Evolutionary conservation across 164 flowering plant species (phyloP).

Genomic region (Santalum album): DNA sequence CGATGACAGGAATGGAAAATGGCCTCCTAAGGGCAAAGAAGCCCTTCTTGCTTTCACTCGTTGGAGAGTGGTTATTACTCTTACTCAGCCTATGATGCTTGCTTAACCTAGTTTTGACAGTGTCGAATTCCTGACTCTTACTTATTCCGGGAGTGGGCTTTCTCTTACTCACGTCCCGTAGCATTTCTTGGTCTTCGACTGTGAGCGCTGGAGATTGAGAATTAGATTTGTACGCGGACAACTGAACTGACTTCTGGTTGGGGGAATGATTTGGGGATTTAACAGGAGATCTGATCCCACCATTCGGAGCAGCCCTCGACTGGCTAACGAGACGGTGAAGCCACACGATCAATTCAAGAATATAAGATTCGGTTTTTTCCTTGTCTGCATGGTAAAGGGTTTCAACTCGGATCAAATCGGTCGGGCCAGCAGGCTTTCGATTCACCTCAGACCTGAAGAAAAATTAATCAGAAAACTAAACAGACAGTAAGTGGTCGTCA

Average conservation of each 20-base stretch:
- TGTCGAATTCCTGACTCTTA: slow-evolving; percentile 84
- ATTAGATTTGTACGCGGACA: slow-evolving; percentile 22
- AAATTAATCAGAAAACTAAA: not conserved
- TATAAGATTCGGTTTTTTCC: slow-evolving; percentile 74
- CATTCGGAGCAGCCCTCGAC: slow-evolving; percentile 34
- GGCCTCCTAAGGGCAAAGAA: slow-evolving; percentile 42
- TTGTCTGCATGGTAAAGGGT: slow-evolving; percentile 94
- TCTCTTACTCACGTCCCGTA: slow-evolving; percentile 60
- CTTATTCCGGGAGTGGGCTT: slow-evolving; percentile 87
- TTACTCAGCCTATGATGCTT: slow-evolving; percentile 62
- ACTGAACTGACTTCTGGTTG: slow-evolving; percentile 32
- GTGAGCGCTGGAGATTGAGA: slow-evolving; percentile 42
- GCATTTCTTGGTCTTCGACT: slow-evolving; percentile 77
- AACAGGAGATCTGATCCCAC: slow-evolving; percentile 61
- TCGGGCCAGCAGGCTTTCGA: slow-evolving; percentile 54
- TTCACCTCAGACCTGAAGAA: slow-evolving; percentile 65
- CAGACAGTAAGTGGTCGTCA: not conserved
- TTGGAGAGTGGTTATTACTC: slow-evolving; percentile 79
- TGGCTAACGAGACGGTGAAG: slow-evolving; percentile 79
- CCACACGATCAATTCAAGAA: slow-evolving; percentile 85
- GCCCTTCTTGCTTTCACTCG: slow-evolving; percentile 38
- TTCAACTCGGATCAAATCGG: slow-evolving; percentile 65
- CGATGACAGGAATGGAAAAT: slow-evolving; percentile 52
- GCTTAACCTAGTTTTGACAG: slow-evolving; percentile 40
- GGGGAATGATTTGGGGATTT: slow-evolving; percentile 81